These are phyloP conservation scores for Aegilops speltoides DNA, from an alignment of 176 grass and related monocot genomes.

Conservation along the genomic window DNA sequence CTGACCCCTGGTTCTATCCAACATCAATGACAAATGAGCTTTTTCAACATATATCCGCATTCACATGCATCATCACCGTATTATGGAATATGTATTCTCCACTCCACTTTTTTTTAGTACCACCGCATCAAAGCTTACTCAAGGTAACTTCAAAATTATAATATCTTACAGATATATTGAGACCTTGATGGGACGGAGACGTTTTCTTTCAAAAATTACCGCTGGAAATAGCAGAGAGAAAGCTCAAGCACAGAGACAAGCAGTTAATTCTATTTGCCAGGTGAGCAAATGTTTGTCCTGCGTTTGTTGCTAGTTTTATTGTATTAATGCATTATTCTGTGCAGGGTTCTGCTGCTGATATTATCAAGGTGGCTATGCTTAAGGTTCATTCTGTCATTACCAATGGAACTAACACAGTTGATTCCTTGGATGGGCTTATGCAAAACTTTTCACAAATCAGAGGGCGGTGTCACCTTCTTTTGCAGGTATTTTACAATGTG, in stretches of 20 bases:
- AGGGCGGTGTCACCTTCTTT: slow-evolving; percentile 72
- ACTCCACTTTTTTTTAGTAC: background rate
- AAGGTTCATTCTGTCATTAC: slow-evolving; percentile 79
- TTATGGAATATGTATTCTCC: slow-evolving; percentile 14
- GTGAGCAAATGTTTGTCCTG: slow-evolving; percentile 36
- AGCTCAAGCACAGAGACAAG: slow-evolving; percentile 97
- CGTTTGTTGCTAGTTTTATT: slow-evolving; percentile 16
- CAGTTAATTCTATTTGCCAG: slow-evolving; percentile 98
- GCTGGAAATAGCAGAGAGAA: slow-evolving; percentile 74
- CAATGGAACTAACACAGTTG: slow-evolving; percentile 24
- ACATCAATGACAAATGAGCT: background rate
- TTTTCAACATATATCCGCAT: background rate
- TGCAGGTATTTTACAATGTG: slow-evolving; percentile 56
- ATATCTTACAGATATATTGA: slow-evolving; percentile 69
- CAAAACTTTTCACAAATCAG: slow-evolving; percentile 53
- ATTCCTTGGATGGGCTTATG: slow-evolving; percentile 35
- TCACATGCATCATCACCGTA: background rate
- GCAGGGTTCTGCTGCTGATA: slow-evolving; percentile 93
- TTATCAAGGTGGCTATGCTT: slow-evolving; percentile 95
- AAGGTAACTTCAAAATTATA: background rate
- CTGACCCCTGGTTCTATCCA: background rate
- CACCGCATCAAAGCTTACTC: background rate
- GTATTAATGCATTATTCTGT: background rate
- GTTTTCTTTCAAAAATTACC: slow-evolving; percentile 87
- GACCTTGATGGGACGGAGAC: slow-evolving; percentile 91